phyloP scores from a whole-genome alignment of 768 basidiomycete species.

The Naematelia encephala region DNA sequence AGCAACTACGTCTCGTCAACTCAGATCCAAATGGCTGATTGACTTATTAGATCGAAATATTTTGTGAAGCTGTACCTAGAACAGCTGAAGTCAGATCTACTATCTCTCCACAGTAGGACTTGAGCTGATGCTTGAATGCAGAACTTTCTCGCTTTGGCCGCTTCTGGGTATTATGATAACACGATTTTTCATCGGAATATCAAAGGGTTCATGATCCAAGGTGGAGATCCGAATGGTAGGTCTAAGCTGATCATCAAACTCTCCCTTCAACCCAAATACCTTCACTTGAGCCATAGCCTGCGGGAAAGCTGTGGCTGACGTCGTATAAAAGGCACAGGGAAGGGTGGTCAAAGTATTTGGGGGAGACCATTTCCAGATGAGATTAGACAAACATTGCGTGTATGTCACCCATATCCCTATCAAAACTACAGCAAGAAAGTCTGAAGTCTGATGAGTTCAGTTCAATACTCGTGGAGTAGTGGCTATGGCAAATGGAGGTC shows the following conservation, averaged over 20 bases:
- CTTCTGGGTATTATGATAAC: conserved; percentile 77
- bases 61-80: conserved; percentile 95
- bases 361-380: conserved; percentile 88
- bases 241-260: neutral
- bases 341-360: conserved; percentile 97
- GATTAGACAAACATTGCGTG: conserved; percentile 89
- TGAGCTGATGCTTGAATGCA: conserved; percentile 47
- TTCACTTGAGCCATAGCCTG: neutral
- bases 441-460: conserved; percentile 53
- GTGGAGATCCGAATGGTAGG: conserved; percentile 48
- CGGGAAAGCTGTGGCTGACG: no score
- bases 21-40: neutral
- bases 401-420: no score
- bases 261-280: neutral
- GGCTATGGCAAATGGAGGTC: conserved; percentile 81
- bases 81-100: conserved; percentile 70
- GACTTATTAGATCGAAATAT: conserved; percentile 74
- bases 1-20: conserved; percentile 7
- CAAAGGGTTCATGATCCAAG: conserved; percentile 90
- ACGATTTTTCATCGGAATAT: conserved; percentile 89
- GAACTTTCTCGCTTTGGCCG: conserved; percentile 95
- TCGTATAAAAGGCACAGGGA: conserved; percentile 84
- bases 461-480: conserved; percentile 93
- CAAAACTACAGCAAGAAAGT: no score
- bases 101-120: neutral